Conservation (phyloP, 1,284 basidiomycete genomes). For the Xerocomus cyaneibrunnescens region DNA sequence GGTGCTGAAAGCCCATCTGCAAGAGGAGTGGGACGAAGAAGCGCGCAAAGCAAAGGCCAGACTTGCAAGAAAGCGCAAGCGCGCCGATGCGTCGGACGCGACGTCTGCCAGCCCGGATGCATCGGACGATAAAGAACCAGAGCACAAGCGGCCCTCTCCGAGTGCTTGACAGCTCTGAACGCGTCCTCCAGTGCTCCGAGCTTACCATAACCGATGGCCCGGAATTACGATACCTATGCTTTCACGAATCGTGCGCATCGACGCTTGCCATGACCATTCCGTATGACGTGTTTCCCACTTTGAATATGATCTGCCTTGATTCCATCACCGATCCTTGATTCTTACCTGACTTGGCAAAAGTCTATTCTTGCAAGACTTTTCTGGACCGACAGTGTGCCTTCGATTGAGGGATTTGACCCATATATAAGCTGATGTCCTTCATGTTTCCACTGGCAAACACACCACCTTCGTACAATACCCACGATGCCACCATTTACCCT, state of each 20-base stretch:
- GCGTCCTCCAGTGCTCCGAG: not conserved
- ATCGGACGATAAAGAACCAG: conserved; percentile 9
- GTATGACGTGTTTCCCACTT: not conserved
- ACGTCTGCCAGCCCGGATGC: not conserved
- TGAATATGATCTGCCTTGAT: conserved; percentile 4
- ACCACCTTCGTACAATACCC: not conserved
- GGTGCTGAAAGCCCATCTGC: conserved; percentile 69
- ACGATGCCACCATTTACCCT: conserved; percentile 32
- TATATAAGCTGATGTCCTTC: conserved; percentile 3
- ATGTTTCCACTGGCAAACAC: no score
- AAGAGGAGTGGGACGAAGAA: conserved; percentile 57
- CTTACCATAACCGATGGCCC: not conserved
- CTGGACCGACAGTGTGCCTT: conserved; percentile 1
- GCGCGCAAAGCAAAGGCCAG: conserved; percentile 40
- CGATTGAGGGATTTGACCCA: not conserved
- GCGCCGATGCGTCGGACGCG: conserved; percentile 11
- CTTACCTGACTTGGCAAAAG: not conserved
- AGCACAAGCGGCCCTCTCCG: conserved; percentile 16
- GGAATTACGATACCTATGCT: not conserved
- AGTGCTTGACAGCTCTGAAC: conserved; percentile 7
- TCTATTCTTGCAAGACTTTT: conserved; percentile 7
- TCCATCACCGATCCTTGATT: not conserved
- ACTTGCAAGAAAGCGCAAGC: conserved; percentile 39
- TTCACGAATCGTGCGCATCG: not conserved
- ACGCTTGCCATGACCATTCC: not conserved